Evolutionary conservation across 2,329 filamentous ascomycete genomes (phyloP), one percentile per base, ranked within the genome.

Genomic region (Cladosporium sp.): DNA sequence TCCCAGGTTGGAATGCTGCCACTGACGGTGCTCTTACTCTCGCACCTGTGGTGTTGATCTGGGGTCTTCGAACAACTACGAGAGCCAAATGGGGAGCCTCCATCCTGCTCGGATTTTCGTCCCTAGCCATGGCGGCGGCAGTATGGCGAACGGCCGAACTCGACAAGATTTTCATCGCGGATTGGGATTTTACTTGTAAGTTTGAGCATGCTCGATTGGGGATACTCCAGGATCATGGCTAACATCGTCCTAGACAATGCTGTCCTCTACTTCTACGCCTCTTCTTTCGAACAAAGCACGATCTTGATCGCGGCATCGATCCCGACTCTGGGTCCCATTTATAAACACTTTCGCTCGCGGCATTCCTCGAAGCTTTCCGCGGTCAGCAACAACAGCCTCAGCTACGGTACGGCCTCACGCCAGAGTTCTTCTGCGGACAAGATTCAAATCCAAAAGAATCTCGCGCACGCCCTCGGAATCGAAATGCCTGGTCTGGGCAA

Each of bases 121-220:
- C 49, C 4, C 18, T 63, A 16, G 61, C 61, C 26, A 56, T 40
- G 33, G 61, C n/a, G 35, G 61, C 61, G 2, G 61, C 61, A 6
- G 23, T 63, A 5, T 63, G 61, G 61, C 50, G 61, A 29, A 63
- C 61, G 18, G 23, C 40, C 35, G 61, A 63, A 11, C 35, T 63
- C 28, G 50, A 56, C 26, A 56, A 56, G 50, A 46, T 63, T 28
- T 63, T 63, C 50, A n/a, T 26, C 4, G 23, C 35, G 26, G 61
- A 63, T n/a, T 56, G 61, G 61, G 61, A 63, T 14, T 63, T 63
- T 28, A 63, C 61, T 16, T 56, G 61, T 63, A 63, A 63, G 61
- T 40, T 40, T 11, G 31, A 35, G n/a, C n/a, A 16, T 33, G 6
- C 18, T 1, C 18, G 37, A 7, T 21, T 1, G 1, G 28, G 8